Base-by-base conservation (phyloP, 176 grass and related monocot genomes). In the Triticum dicoccoides region DNA sequence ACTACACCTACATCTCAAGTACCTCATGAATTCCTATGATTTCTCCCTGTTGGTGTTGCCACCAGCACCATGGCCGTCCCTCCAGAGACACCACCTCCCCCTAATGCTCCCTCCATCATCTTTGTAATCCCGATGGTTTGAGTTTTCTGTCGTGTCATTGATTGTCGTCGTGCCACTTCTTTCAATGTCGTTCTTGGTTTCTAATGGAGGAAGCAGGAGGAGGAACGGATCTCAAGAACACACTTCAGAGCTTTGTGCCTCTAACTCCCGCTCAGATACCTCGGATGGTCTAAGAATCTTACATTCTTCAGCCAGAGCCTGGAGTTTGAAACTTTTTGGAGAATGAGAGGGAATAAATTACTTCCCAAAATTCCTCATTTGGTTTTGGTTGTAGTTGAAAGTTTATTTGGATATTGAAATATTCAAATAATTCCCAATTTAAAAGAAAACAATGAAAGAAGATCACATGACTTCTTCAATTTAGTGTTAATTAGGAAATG, bases 271-370 rank as follows among this genome's bases (percentile, higher is more conserved):
- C 80, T 85, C 42, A 72, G 4, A 84, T 91, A 96, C 73, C 85
- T 96, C 42, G 92, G 94, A 91, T 98, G 97, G 80, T 88, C 94
- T 34, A 96, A 85, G 80, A 98, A 96, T 62, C 82, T 92, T 29
- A 94, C 89, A 45, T 90, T 96, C 80, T 98, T 98, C 67, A 91
- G 82, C 94, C 92, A 96, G 34, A 96, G 90, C 65, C 87, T 91
- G 3, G 44, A 45, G 44, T 45, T 45, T 45, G 11, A 45, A 45
- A 12, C 11, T 45, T 45, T 45, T 45, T 45, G 11, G 44, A 45
- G 44, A 45, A 45, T 45, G 44, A 45, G 44, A 45, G 44, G 44
- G 44, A 45, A 45, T 45, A 45, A 45, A 45, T 45, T 11, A 45
- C 10, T 45, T 45, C 44, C 44, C 44, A 11, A 45, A 45, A 45